phyloP scores from a whole-genome alignment of 2,329 filamentous ascomycete species.

The Aspergillus felis region DNA sequence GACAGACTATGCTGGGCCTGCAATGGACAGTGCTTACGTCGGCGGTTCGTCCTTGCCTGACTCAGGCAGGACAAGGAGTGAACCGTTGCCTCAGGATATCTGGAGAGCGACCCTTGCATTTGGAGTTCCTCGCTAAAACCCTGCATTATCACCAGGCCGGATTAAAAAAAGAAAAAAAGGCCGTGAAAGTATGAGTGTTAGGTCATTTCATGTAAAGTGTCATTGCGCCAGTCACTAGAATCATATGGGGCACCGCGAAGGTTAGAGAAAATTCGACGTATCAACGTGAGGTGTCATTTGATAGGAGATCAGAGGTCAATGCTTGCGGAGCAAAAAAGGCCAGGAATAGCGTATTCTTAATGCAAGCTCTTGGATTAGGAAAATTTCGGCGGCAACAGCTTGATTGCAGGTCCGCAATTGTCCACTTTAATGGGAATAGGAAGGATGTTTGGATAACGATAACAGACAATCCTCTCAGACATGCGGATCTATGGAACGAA shows the following conservation, averaged over 20 bases:
- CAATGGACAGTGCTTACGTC: slow-evolving; percentile 8
- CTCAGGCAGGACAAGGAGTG: slow-evolving; percentile 13
- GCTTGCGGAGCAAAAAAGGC: slow-evolving; percentile 1
- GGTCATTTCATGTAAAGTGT: neutral
- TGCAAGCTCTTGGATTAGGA: neutral
- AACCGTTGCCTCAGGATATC: slow-evolving; percentile 11
- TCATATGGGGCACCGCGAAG: neutral
- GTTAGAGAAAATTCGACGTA: slow-evolving; percentile 23
- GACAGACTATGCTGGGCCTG: neutral
- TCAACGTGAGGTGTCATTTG: slow-evolving; percentile 27
- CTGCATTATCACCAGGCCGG: slow-evolving; percentile 3
- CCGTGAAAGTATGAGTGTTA: neutral
- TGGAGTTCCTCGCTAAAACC: slow-evolving; percentile 11
- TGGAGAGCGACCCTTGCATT: slow-evolving; percentile 15
- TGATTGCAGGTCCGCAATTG: slow-evolving; percentile 14
- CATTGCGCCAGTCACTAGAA: slow-evolving; percentile 1
- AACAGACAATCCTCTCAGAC: neutral
- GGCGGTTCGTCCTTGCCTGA: slow-evolving; percentile 11
- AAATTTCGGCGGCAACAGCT: slow-evolving; percentile 19
- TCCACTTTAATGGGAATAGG: slow-evolving; percentile 1
- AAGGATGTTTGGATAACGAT: neutral
- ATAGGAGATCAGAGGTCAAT: slow-evolving; percentile 13
- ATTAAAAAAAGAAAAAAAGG: neutral
- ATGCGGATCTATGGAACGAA: neutral
- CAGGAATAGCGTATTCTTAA: slow-evolving; percentile 2